Conservation (phyloP, 768 basidiomycete genomes). For the Suillus ampliporus region DNA sequence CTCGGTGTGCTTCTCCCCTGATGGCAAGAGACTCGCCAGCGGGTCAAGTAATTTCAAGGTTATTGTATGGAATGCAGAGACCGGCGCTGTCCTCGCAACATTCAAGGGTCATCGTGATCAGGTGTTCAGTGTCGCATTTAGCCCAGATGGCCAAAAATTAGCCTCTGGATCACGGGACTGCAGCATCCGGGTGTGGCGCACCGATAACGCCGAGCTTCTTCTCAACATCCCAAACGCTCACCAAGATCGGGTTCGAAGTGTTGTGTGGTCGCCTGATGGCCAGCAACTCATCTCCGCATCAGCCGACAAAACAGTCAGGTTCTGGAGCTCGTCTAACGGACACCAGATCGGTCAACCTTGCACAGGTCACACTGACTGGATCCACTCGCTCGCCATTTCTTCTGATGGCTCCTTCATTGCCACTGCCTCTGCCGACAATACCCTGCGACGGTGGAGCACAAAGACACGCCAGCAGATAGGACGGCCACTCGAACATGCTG, state of each 20-base stretch:
- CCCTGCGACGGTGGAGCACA: conserved; percentile 38
- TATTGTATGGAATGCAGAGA: conserved; percentile 5
- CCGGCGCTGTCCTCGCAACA: neutral
- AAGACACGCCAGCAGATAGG: conserved; percentile 24
- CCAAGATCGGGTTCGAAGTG: conserved; percentile 34
- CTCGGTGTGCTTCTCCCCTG: conserved; percentile 20
- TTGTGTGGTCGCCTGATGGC: conserved; percentile 37
- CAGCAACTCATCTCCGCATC: conserved; percentile 32
- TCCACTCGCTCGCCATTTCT: conserved; percentile 38
- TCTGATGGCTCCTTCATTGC: conserved; percentile 36
- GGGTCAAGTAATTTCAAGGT: conserved; percentile 16
- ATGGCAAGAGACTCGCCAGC: conserved; percentile 15
- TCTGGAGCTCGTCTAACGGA: conserved; percentile 36
- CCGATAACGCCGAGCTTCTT: conserved; percentile 13
- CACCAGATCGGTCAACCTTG: conserved; percentile 37
- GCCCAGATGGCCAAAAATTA: conserved; percentile 25
- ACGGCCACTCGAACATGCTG: conserved; percentile 31
- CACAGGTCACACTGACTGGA: conserved; percentile 32
- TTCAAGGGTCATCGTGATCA: conserved; percentile 18
- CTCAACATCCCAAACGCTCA: conserved; percentile 31
- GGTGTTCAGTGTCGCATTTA: conserved; percentile 27
- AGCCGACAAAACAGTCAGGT: conserved; percentile 34
- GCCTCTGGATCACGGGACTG: conserved; percentile 24
- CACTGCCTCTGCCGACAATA: conserved; percentile 34
- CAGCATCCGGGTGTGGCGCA: conserved; percentile 28